Base-by-base conservation (phyloP, 2,329 filamentous ascomycete genomes). In the Cyanodermella asteris region DNA sequence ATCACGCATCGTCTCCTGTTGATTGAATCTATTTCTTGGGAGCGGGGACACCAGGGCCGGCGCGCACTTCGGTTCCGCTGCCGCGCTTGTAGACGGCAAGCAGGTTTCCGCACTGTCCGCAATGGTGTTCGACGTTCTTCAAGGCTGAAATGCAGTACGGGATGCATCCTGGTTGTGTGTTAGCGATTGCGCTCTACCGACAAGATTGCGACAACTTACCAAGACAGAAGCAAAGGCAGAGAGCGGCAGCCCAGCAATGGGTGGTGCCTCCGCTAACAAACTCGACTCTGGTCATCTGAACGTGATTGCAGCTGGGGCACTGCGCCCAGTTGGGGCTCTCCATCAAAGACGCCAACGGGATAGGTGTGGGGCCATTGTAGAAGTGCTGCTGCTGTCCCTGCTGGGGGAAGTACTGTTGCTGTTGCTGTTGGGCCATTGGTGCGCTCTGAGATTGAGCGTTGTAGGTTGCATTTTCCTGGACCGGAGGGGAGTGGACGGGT, bases 121-220 rank as follows among this genome's bases (percentile, higher is more conserved):
- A 61, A 30, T 48, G 49, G 35, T 61, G 56, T 31, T 52, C 38
- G 4, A 55, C 51, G 27, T 60, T 52, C 38, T 61, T 61, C 26
- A 55, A 40, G 21, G 44, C 47, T 14, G 46, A 46, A 37, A 59
- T 47, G 16, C 57, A 19, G 32, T 60, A 61, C 1, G 56, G 55
- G 22, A 60, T 48, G 33, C 55, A 61, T 8, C 55, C n/a, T n/a
- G n/a, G n/a, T n/a, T n/a, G n/a, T n/a, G n/a, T n/a, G n/a, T n/a
- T n/a, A n/a, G n/a, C n/a, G n/a, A n/a, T n/a, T n/a, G n/a, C n/a
- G n/a, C n/a, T n/a, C n/a, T n/a, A n/a, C n/a, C n/a, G n/a, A n/a
- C n/a, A n/a, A n/a, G n/a, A n/a, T n/a, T n/a, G n/a, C n/a, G n/a
- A n/a, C n/a, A n/a, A n/a, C n/a, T n/a, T n/a, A n/a, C n/a, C 52